phyloP scores from a whole-genome alignment of 1,139 yeast genomes.

The Yamadazyma diddensiae region DNA sequence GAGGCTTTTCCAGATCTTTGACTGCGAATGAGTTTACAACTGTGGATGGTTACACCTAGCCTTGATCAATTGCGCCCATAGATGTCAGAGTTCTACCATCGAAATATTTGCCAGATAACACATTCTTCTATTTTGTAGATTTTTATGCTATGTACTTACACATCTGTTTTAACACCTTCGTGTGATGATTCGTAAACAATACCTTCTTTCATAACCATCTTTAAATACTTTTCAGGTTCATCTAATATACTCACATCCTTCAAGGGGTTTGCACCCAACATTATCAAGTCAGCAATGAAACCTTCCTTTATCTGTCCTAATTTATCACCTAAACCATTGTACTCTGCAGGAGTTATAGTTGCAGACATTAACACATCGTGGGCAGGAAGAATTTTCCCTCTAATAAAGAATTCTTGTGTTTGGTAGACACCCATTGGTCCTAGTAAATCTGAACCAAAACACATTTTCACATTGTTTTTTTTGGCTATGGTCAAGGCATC shows the following conservation, averaged over 20 bases:
- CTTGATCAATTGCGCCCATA: too few relatives aligned
- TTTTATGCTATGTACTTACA: too few relatives aligned
- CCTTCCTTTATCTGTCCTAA: constrained; percentile 21
- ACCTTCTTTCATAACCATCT: constrained; percentile 20
- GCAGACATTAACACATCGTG: constrained; percentile 20
- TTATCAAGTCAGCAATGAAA: constrained; percentile 18
- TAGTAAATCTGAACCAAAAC: constrained; percentile 21
- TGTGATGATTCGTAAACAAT: too few relatives aligned
- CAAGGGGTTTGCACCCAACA: constrained; percentile 18
- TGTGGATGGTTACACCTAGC: too few relatives aligned
- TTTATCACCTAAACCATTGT: constrained; percentile 12
- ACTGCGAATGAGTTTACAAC: too few relatives aligned
- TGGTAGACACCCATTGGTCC: constrained; percentile 21
- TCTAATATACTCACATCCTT: constrained; percentile 18
- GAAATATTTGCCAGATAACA: too few relatives aligned
- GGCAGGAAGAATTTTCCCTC: constrained; percentile 16
- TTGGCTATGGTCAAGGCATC: constrained; percentile 17
- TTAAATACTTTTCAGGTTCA: constrained; percentile 18
- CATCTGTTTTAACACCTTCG: too few relatives aligned
- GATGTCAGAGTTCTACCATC: too few relatives aligned
- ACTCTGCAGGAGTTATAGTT: constrained; percentile 20
- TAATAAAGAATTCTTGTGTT: constrained; percentile 20
- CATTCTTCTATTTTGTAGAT: too few relatives aligned
- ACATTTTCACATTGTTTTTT: constrained; percentile 17
- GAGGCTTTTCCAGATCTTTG: too few relatives aligned